These are phyloP conservation scores for Monascus purpureus DNA, from an alignment of 495 filamentous ascomycete species.

Conservation along the genomic window DNA sequence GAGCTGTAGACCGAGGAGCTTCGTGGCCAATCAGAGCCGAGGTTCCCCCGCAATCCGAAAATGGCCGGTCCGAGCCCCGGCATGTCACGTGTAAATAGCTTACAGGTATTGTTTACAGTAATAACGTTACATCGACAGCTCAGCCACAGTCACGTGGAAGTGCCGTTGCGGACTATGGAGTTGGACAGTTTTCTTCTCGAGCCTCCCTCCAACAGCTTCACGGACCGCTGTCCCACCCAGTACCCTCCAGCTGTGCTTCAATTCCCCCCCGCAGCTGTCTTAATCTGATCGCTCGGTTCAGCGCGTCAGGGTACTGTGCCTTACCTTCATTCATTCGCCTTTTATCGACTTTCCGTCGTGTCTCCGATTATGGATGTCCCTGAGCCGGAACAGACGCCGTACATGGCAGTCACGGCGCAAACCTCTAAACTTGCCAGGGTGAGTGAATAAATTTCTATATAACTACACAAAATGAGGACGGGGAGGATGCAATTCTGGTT, in stretches of 20 bases:
- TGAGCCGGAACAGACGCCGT: constrained; percentile 71
- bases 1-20: not conserved
- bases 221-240: too few species aligned
- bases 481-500: not conserved
- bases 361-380: constrained; percentile 58
- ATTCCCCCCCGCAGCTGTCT: constrained; percentile 9
- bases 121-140: too few species aligned
- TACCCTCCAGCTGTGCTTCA: constrained; percentile 3
- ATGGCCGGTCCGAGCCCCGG: not conserved
- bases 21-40: constrained; percentile 5
- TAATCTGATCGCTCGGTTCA: too few species aligned
- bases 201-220: too few species aligned
- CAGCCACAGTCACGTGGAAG: too few species aligned
- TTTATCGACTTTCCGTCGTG: too few species aligned
- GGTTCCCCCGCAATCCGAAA: constrained; percentile 1
- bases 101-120: too few species aligned
- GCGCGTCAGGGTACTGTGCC: too few species aligned
- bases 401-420: constrained; percentile 71
- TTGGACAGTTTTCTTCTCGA: constrained; percentile 5
- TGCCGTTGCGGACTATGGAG: too few species aligned
- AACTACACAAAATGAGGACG: too few species aligned
- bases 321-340: too few species aligned
- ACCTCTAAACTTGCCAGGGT: constrained; percentile 60
- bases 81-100: too few species aligned
- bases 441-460: constrained; percentile 20